A percentile compares a stretch with the other conserved stretches of the same genome.
Evolutionary conservation across 345 rosid species (phyloP).

Genomic region (Ceriops decandra): DNA sequence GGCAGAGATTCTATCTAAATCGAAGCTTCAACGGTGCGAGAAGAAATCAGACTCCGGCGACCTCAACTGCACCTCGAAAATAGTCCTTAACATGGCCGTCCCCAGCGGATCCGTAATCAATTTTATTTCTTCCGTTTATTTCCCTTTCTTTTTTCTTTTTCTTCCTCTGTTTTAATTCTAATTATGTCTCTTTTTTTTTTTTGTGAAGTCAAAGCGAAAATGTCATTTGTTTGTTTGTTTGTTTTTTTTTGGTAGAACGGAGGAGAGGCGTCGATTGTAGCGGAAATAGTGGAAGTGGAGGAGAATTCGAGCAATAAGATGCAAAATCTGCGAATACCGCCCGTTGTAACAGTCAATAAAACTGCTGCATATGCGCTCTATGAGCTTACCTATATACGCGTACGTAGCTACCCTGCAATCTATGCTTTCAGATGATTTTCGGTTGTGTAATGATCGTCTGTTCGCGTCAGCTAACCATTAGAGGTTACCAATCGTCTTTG

Average conservation of each 20-base stretch:
- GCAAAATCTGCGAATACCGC: conserved; percentile 76
- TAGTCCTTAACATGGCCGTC: conserved; percentile 58
- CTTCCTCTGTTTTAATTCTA: too few relatives aligned
- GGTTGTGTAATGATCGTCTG: too few relatives aligned
- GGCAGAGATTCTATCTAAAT: conserved; percentile 62
- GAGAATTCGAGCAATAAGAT: conserved; percentile 68
- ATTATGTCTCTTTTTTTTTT: too few relatives aligned
- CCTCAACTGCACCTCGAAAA: conserved; percentile 54
- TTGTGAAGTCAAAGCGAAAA: too few relatives aligned
- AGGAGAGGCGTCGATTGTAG: conserved; percentile 80
- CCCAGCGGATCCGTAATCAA: conserved; percentile 62
- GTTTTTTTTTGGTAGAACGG: conserved; percentile 52
- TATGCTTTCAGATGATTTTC: not conserved
- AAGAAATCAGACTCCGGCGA: conserved; percentile 29
- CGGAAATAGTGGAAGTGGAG: conserved; percentile 91
- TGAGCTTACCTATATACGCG: conserved; percentile 65
- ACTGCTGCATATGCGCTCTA: conserved; percentile 80
- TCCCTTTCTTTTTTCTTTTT: not conserved
- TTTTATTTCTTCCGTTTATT: not conserved
- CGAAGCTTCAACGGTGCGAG: conserved; percentile 58
- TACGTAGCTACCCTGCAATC: conserved; percentile 14
- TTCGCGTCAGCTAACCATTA: too few relatives aligned
- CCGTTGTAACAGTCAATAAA: conserved; percentile 70
- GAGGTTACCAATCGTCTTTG: too few relatives aligned
- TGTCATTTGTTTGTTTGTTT: not conserved